A percentile compares a stretch with the other conserved stretches of the same genome.
Evolutionary conservation across 768 basidiomycete genomes (phyloP).

Genomic region (Tricholoma terreum): DNA sequence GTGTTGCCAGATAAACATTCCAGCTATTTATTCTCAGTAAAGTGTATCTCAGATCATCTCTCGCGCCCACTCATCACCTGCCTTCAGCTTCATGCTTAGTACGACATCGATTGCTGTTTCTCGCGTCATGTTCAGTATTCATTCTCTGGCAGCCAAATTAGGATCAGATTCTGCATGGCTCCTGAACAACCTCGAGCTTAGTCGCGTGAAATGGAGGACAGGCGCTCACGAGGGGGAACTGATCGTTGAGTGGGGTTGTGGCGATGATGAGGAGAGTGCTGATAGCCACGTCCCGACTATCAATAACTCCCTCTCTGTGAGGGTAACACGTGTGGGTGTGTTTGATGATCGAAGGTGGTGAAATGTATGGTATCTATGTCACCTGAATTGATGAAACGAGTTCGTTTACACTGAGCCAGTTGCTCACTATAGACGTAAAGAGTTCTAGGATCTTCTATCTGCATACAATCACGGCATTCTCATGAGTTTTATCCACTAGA

Average conservation of each 20-base stretch:
- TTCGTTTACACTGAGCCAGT: too few species aligned
- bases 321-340: constrained; percentile 14
- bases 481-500: too few species aligned
- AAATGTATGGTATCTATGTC: not conserved
- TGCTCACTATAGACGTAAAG: too few species aligned
- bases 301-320: constrained; percentile 3
- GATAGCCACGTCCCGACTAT: not conserved
- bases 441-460: too few species aligned
- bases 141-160: constrained; percentile 38
- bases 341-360: constrained; percentile 11
- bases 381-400: too few species aligned
- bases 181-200: constrained; percentile 43
- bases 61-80: not conserved
- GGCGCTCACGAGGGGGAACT: constrained; percentile 38
- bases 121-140: constrained; percentile 29
- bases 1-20: constrained; percentile 30
- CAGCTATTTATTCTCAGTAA: constrained; percentile 36
- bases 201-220: constrained; percentile 37
- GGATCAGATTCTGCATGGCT: constrained; percentile 43
- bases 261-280: constrained; percentile 9
- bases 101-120: constrained; percentile 29
- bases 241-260: constrained; percentile 26
- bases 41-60: not conserved
- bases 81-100: constrained; percentile 22
- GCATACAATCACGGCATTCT: too few species aligned